phyloP scores from a whole-genome alignment of 2,329 filamentous ascomycete species.

The Fusarium xyrophilum region DNA sequence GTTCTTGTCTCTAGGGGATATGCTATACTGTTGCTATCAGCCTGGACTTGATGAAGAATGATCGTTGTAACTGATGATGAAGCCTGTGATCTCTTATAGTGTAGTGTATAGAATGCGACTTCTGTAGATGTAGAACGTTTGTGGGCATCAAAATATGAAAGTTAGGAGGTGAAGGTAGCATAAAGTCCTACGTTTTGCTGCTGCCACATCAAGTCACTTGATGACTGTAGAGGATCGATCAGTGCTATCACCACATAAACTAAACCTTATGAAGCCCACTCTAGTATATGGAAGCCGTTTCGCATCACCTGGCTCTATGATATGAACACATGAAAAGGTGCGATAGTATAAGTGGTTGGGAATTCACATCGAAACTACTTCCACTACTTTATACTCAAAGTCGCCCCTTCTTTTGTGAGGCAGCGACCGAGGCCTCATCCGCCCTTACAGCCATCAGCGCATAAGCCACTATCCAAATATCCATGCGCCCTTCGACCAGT shows the following conservation, averaged over 20 bases:
- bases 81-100: not conserved
- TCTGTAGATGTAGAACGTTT: not conserved
- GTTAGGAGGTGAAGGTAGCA: not conserved
- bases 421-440: not conserved
- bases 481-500: not conserved
- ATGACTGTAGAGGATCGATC: not conserved
- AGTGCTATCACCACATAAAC: not conserved
- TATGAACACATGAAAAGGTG: not conserved
- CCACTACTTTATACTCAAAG: constrained; percentile 6
- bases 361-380: constrained; percentile 21
- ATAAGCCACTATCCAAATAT: constrained; percentile 12
- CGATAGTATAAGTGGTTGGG: constrained; percentile 7
- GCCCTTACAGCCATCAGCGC: constrained; percentile 1
- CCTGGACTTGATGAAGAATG: not conserved
- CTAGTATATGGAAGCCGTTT: not conserved
- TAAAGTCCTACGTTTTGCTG: not conserved
- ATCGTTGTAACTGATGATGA: not conserved
- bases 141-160: not conserved
- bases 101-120: not conserved
- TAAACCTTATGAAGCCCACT: not conserved
- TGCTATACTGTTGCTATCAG: not conserved
- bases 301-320: not conserved
- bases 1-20: no score
- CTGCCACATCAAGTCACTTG: not conserved
- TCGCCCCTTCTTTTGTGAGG: constrained; percentile 2